Percentiles rank a stretch among this genome's conserved stretches.
Conservation (phyloP, 2,329 filamentous ascomycete species). For the Knufia petricola region DNA sequence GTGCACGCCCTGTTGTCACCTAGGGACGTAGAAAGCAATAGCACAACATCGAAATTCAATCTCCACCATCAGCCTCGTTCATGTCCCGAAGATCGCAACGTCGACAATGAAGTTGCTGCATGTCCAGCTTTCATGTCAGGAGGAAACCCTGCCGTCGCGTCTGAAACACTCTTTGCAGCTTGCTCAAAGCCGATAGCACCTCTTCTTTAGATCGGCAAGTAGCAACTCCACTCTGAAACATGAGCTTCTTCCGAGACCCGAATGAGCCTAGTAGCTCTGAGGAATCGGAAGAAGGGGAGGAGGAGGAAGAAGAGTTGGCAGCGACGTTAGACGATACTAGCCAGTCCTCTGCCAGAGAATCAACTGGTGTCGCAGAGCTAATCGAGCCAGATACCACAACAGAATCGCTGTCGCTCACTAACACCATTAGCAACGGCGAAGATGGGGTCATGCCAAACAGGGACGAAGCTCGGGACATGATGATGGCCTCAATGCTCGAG, state of each 20-base stretch:
- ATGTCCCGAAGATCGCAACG: not conserved
- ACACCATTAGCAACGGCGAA: constrained; percentile 13
- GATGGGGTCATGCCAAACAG: constrained; percentile 10
- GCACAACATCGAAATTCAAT: constrained; percentile 7
- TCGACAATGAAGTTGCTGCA: not conserved
- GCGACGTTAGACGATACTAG: not conserved
- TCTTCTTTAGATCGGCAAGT: not conserved
- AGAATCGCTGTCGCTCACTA: constrained; percentile 18
- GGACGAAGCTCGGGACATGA: constrained; percentile 24
- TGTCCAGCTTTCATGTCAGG: not conserved
- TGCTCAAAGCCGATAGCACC: not conserved
- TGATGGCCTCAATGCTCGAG: constrained; percentile 37
- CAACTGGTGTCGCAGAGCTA: not conserved
- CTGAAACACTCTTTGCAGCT: not conserved
- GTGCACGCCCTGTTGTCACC: constrained; percentile 6
- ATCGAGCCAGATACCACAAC: constrained; percentile 14
- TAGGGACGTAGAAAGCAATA: constrained; percentile 4
- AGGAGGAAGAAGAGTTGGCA: constrained; percentile 1
- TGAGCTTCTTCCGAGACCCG: constrained; percentile 6
- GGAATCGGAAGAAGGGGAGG: constrained; percentile 5
- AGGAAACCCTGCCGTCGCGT: not conserved
- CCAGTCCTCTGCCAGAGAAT: constrained; percentile 3
- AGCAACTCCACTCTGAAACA: not conserved
- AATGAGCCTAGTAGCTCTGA: constrained; percentile 2
- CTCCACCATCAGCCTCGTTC: not conserved